A percentile compares a stretch with the other conserved stretches of the same genome.
Conservation (phyloP, 2,329 filamentous ascomycete genomes). For the Fusarium falciforme region DNA sequence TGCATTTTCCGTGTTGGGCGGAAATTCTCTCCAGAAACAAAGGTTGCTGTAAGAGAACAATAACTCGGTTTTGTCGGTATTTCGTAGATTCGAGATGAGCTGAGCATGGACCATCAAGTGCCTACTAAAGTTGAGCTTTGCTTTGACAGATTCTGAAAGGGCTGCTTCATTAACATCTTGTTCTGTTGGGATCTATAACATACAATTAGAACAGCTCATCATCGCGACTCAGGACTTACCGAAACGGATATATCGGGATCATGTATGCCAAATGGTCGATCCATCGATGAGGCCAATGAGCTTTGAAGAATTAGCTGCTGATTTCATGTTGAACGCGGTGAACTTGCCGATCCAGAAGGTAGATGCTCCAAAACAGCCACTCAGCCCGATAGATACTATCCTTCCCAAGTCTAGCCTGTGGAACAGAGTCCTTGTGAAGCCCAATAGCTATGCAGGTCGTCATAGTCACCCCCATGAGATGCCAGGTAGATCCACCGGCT, state of each 20-base stretch:
- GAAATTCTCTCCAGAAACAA: constrained; percentile 24
- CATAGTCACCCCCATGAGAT: constrained; percentile 15
- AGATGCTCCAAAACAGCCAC: constrained; percentile 25
- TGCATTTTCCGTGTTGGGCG: not conserved
- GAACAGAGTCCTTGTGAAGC: not conserved
- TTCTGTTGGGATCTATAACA: not conserved
- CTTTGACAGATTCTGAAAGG: not conserved
- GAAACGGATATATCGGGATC: constrained; percentile 11
- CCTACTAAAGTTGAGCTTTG: constrained; percentile 1
- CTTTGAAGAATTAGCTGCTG: not conserved
- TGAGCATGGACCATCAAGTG: constrained; percentile 15
- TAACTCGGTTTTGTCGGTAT: rapidly evolving
- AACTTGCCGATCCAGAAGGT: constrained; percentile 17
- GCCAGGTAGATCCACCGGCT: constrained; percentile 12
- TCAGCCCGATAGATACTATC: not conserved
- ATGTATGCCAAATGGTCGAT: constrained; percentile 5
- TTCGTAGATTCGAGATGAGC: constrained; percentile 5
- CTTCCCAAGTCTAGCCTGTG: not conserved
- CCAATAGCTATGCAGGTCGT: constrained; percentile 21
- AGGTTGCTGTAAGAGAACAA: constrained; percentile 22
- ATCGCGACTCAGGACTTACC: not conserved
- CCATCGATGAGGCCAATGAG: not conserved
- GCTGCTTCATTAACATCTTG: not conserved
- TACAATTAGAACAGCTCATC: not conserved
- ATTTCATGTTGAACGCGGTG: too few species aligned